Evolutionary conservation across 768 basidiomycete species (phyloP), one percentile per base, ranked within the genome.

Genomic region (Lentinula aciculospora): DNA sequence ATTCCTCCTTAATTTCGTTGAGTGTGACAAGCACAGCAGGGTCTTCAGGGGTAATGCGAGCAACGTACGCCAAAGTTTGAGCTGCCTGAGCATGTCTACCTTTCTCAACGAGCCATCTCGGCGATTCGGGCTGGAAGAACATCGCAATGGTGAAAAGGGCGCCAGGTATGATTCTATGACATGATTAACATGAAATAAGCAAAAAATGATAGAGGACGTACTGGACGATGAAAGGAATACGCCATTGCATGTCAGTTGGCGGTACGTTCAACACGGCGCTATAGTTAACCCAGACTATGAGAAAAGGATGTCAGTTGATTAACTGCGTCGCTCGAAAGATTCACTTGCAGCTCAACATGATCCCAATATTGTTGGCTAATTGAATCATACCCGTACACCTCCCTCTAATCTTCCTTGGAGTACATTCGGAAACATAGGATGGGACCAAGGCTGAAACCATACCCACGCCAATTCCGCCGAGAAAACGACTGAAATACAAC

Each of bases 401-500:
- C 2, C 81, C 81, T 34, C 81, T 73, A 44, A 82, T 79, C 13
- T 67, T 64, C 53, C 67, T 74, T 2, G 80, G 80, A 2, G 74
- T 72, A 48, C 73, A 80, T 64, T 82, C 81, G 1, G 79, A 80
- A 9, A 81, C 72, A 47, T 82, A 83, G 0, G 78, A 71, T 12
- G 81, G 80, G 4, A 79, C 74, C 1, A 82, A 65, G 3, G 79
- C 77, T 1, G 76, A 74, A 6, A 77, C 72, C 74, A 80, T 77
- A 13, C 84, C 83, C 28, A 85, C 75, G 6, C 86, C 84, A 51
- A 85, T 71, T 19, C 87, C 86, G 5, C 80, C 76, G 0, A 88
- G 56, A 67, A 86, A 86, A 3, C 83, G 75, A 53, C 77, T 71
- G 61, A 76, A 76, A 60, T 76, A 79, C 36, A 79, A 69, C 6